Evolutionary conservation across 106 monocot species (phyloP).

Genomic region (Alisma plantagoaquatica): DNA sequence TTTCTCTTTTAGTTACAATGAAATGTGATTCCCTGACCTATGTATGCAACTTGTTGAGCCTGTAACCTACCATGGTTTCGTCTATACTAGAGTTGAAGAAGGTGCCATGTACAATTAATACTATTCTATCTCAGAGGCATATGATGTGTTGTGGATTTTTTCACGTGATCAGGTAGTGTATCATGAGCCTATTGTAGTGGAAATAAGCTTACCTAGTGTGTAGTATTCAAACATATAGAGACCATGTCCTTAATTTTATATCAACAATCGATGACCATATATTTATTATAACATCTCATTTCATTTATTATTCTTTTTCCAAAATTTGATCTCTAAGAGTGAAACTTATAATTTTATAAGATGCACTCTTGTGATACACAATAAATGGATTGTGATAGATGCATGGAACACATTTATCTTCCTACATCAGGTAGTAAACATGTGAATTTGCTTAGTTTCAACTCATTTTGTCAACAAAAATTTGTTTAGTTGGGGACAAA

Average conservation of each 20-base stretch:
- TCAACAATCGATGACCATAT: not conserved
- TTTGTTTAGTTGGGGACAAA: too few relatives aligned
- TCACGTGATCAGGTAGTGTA: not conserved
- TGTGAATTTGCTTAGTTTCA: too few relatives aligned
- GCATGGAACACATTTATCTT: too few relatives aligned
- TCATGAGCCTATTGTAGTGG: not conserved
- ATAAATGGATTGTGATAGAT: too few relatives aligned
- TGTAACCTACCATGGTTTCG: constrained; percentile 22
- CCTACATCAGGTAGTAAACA: too few relatives aligned
- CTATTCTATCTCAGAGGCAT: constrained; percentile 11
- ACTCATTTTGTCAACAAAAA: too few relatives aligned
- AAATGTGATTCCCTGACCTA: not conserved
- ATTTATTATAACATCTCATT: not conserved
- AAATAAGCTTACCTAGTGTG: not conserved
- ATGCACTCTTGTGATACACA: too few relatives aligned
- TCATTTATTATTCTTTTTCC: not conserved
- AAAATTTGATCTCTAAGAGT: too few relatives aligned
- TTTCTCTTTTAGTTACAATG: constrained; percentile 17
- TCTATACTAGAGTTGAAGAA: constrained; percentile 13
- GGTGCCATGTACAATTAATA: constrained; percentile 24
- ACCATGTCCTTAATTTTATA: not conserved
- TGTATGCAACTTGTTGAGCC: constrained; percentile 22
- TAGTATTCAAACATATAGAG: not conserved
- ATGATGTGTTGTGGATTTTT: constrained; percentile 28
- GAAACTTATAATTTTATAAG: too few relatives aligned